phyloP scores from a whole-genome alignment of 2,329 filamentous ascomycete species.

The Aspergillus clavatus region DNA sequence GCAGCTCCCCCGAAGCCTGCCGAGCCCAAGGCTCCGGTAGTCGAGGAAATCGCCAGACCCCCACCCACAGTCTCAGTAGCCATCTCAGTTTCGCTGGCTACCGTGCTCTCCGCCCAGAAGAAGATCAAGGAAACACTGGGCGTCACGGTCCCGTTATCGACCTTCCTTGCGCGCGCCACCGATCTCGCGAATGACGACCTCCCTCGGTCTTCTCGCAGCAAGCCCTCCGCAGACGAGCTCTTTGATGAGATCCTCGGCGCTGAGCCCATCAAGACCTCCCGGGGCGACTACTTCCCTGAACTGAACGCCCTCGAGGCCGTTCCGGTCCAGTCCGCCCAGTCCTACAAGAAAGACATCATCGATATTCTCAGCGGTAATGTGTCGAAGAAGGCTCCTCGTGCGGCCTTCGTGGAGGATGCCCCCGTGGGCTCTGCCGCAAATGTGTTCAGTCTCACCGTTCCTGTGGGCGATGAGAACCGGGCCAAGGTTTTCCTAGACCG shows the following conservation, averaged over 20 bases:
- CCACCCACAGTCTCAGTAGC: conserved; percentile 48
- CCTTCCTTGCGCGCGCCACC: conserved; percentile 78
- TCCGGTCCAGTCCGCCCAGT: conserved; percentile 32
- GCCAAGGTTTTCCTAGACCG: conserved; percentile 78
- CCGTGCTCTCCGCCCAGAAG: conserved; percentile 75
- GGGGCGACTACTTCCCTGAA: conserved; percentile 66
- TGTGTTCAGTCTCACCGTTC: conserved; percentile 75
- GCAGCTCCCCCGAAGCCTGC: conserved; percentile 43
- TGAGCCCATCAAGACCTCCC: conserved; percentile 40
- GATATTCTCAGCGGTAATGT: conserved; percentile 64
- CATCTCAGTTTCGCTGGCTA: conserved; percentile 70
- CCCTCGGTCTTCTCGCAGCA: conserved; percentile 59
- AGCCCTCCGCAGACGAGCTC: conserved; percentile 71
- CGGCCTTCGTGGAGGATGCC: conserved; percentile 29
- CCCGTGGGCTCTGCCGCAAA: conserved; percentile 56
- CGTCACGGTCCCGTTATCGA: conserved; percentile 75
- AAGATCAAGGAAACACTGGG: conserved; percentile 73
- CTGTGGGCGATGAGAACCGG: conserved; percentile 73
- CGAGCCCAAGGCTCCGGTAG: conserved; percentile 32
- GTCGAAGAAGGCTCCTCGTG: conserved; percentile 28
- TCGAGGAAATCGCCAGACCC: conserved; percentile 24
- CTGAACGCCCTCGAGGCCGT: conserved; percentile 51
- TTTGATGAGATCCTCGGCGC: conserved; percentile 82
- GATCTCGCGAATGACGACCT: conserved; percentile 85
- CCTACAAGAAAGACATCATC: conserved; percentile 67